A percentile compares a stretch with the other conserved stretches of the same genome.
Evolutionary conservation across 306 rosid species (phyloP).

Genomic region (Cicer cuneatum): DNA sequence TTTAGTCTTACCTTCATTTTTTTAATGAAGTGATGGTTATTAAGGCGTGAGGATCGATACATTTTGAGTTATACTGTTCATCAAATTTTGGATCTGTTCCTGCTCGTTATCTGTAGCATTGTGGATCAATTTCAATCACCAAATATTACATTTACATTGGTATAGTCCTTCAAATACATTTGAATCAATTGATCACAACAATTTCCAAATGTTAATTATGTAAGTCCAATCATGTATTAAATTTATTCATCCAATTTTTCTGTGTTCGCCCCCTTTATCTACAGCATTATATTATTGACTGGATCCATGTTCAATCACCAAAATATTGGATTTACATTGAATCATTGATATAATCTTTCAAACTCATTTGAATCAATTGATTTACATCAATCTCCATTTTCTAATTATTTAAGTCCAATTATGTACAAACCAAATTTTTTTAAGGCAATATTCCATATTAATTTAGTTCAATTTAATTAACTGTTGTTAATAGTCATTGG

Average conservation of each 20-base stretch:
- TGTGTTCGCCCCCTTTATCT: neutral
- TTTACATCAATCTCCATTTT: conserved; percentile 17
- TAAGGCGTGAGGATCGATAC: conserved; percentile 9
- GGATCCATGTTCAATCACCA: neutral
- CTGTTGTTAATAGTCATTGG: conserved; percentile 23
- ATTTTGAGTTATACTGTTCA: neutral
- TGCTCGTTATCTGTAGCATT: neutral
- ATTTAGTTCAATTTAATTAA: conserved; percentile 14
- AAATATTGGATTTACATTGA: neutral
- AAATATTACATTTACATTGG: conserved; percentile 22
- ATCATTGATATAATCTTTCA: neutral
- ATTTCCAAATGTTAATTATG: conserved; percentile 7
- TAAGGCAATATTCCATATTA: neutral
- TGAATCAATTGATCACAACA: conserved; percentile 27
- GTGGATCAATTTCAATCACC: neutral
- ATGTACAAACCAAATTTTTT: neutral
- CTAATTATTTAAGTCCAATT: conserved; percentile 3
- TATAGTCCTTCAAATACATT: neutral
- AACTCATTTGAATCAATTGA: neutral
- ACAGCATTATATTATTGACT: neutral
- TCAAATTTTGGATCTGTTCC: neutral
- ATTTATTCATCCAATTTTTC: neutral
- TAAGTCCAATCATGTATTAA: neutral
- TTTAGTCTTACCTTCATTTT: neutral
- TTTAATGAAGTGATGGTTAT: conserved; percentile 6